Evolutionary conservation across 768 basidiomycete genomes (phyloP).

Genomic region (Trametes elegans): DNA sequence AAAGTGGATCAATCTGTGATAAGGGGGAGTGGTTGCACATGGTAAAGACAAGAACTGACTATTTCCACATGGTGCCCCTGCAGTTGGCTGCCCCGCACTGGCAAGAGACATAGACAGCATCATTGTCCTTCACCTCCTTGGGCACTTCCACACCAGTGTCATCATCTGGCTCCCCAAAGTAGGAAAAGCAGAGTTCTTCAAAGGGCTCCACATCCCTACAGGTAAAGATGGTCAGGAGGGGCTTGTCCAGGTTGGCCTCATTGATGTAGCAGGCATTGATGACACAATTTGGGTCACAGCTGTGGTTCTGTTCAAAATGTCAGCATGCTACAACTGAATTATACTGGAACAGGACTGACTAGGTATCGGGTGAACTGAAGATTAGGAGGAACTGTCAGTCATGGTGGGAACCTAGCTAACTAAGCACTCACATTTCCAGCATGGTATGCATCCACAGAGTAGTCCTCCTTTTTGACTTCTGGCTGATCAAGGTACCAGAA

Average conservation of each 20-base stretch:
- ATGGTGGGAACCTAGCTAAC: neutral
- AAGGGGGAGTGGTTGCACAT: neutral
- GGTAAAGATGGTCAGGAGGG: slow-evolving; percentile 67
- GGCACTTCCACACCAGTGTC: slow-evolving; percentile 25
- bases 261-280: slow-evolving; percentile 78
- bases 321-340: neutral
- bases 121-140: neutral
- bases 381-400: slow-evolving; percentile 1
- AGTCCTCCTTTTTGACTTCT: slow-evolving; percentile 39
- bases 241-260: slow-evolving; percentile 69
- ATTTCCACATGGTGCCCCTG: slow-evolving; percentile 39
- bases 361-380: slow-evolving; percentile 91
- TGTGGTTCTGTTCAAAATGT: slow-evolving; percentile 66
- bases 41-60: neutral
- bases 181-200: slow-evolving; percentile 80
- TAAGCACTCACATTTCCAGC: slow-evolving; percentile 67
- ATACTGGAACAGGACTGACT: slow-evolving; percentile 40
- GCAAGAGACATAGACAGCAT: slow-evolving; percentile 46
- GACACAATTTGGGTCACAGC: slow-evolving; percentile 81
- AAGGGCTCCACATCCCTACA: slow-evolving; percentile 55
- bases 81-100: slow-evolving; percentile 53
- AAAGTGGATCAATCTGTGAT: neutral
- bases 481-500: slow-evolving; percentile 58
- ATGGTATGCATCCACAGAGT: slow-evolving; percentile 84
- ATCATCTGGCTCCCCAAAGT: slow-evolving; percentile 50